Base-by-base conservation (phyloP, 2,329 filamentous ascomycete genomes). In the Sporothrix schenckii region DNA sequence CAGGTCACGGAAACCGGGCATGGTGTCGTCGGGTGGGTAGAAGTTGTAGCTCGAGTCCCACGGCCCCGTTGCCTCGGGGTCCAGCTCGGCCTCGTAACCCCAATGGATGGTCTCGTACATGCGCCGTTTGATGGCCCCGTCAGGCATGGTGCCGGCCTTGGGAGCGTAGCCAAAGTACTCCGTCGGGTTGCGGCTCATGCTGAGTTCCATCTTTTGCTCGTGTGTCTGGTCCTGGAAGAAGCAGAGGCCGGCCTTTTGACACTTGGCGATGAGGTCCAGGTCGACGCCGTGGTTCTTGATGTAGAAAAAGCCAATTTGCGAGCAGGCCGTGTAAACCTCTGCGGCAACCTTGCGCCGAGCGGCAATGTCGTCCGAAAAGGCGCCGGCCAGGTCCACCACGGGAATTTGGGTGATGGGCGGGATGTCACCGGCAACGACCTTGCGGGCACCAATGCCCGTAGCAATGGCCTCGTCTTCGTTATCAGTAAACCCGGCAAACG, bases 1-100 rank as follows among this genome's bases (percentile, higher is more conserved):
- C 53, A 56, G 53, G 3, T 14, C 24, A 7, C 53, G 53, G 14
- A 30, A 56, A 4, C 53, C 53, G 10, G 53, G 53, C 53, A 56
- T 56, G 10, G 30, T 24, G 24, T 56, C 53, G 10, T 56, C 53
- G 10, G 53, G 30, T 13, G 53, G 53, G 24, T 56, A 56, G 11
- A 56, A 56, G 24, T 56, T 56, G 53, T 56, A 56, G 27, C 53
- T 56, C 5, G 53, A 56, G 53, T 56, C 53, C 53, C 53, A 56
- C 0, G 53, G 24, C 24, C 53, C 53, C 14, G 53, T 56, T 1
- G 53, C 53, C 7, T 56, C 53, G 4, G 53, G 53, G 14, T 56
- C 53, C 24, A 56, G 13, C 53, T 56, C 53, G 13, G 53, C 53
- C 53, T 56, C 53, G 27, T 56, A 56, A 1, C 53, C 53, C 53